Base-by-base conservation (phyloP, 2,329 filamentous ascomycete species). In the Botrytis aclada region DNA sequence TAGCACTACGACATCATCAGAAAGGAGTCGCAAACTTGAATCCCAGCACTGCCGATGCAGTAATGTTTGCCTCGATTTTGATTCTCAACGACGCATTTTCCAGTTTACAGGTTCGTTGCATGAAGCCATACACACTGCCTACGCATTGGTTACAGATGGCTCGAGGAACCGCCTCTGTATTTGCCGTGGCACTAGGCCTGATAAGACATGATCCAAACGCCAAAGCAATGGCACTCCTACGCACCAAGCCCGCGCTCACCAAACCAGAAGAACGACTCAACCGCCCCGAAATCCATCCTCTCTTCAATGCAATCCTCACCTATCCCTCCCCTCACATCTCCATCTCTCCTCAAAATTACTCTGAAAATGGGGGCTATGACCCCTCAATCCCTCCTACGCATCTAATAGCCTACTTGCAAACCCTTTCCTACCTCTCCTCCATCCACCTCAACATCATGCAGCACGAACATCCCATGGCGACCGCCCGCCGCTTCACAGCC, bases 61-160 rank as follows among this genome's bases (percentile, higher is more conserved):
- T 73, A 1, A 74, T 73, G 47, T 75, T 75, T 34, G 69, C 76
- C 18, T 71, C 73, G 4, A 72, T 67, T 8, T 29, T 77, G 14
- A 74, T 77, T 20, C 56, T 76, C 29, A 73, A 73, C 14, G 70
- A 75, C 37, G 63, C 74, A 32, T 74, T 76, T 47, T 74, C 75
- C 7, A 61, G 58, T 43, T 20, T 77, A 14, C 75, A 75, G 58
- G 66, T 74, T 45, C 75, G 76, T 51, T 37, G 56, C n/a, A 51
- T 75, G 12, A 58, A 73, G 32, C 76, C 73, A 60, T 77, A 76
- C 34, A 69, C 71, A 37, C 70, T 75, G 25, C 75, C 76, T n/a
- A 74, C 71, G 37, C 72, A 75, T 39, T 72, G 70, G 70, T 25
- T 72, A 43, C 70, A 72, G 34, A 72, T 77, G 74, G 74, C 74